Percentiles rank a stretch among this genome's conserved stretches.
Evolutionary conservation across 257 asterid species (phyloP).

Genomic region (Scutellaria barbata): DNA sequence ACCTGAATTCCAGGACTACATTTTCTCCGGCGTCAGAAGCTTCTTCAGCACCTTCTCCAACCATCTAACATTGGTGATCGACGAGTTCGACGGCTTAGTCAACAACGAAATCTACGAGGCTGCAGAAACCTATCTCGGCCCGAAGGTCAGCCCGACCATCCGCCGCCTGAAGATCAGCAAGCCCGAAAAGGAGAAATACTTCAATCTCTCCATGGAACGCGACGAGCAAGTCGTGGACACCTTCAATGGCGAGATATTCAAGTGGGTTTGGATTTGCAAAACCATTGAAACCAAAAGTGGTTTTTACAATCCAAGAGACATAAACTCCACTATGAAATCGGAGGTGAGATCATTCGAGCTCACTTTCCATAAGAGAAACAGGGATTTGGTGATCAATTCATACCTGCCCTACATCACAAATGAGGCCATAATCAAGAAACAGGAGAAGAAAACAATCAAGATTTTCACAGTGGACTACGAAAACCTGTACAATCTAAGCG

Average conservation of each 20-base stretch:
- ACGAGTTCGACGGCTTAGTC: slow-evolving; percentile 58
- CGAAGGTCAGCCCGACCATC: slow-evolving; percentile 47
- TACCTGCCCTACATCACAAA: slow-evolving; percentile 50
- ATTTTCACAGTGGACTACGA: slow-evolving; percentile 55
- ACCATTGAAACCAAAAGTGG: slow-evolving; percentile 15
- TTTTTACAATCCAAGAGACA: slow-evolving; percentile 48
- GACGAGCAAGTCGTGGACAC: slow-evolving; percentile 49
- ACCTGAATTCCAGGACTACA: slow-evolving; percentile 45
- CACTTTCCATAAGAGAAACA: slow-evolving; percentile 55
- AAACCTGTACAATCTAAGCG: slow-evolving; percentile 37
- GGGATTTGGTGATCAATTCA: slow-evolving; percentile 43
- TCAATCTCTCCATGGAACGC: slow-evolving; percentile 49
- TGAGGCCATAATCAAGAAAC: slow-evolving; percentile 43
- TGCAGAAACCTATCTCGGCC: slow-evolving; percentile 56
- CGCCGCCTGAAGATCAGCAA: slow-evolving; percentile 62
- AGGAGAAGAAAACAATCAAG: slow-evolving; percentile 52
- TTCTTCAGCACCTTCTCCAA: slow-evolving; percentile 50
- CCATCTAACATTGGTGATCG: slow-evolving; percentile 58
- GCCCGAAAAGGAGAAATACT: slow-evolving; percentile 50
- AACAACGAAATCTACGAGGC: slow-evolving; percentile 65
- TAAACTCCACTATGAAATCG: slow-evolving; percentile 42
- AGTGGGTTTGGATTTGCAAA: slow-evolving; percentile 57
- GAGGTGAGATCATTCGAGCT: slow-evolving; percentile 67
- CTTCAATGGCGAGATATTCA: slow-evolving; percentile 47
- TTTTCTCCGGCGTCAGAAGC: slow-evolving; percentile 46